phyloP scores from a whole-genome alignment of 495 filamentous ascomycete species.

The Aspergillus carlsbadensis region DNA sequence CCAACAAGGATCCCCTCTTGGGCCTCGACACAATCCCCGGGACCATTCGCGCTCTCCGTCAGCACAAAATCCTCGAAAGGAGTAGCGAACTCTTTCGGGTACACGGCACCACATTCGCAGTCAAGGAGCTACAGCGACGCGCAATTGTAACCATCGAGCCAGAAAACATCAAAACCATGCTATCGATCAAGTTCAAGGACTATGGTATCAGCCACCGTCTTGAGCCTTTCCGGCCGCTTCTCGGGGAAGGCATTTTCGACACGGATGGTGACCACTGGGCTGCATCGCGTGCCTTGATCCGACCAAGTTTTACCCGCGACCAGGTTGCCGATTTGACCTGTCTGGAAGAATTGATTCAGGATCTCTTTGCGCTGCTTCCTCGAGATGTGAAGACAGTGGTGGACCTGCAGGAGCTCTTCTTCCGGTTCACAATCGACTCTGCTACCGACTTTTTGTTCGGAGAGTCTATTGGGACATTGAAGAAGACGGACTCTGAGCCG shows the following conservation, averaged over 20 bases:
- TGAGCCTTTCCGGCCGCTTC: constrained; percentile 33
- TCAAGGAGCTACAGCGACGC: not conserved
- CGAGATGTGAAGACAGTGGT: constrained; percentile 34
- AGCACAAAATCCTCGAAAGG: constrained; percentile 2
- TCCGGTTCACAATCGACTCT: constrained; percentile 54
- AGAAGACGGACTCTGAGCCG: not conserved
- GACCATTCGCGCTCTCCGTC: not conserved
- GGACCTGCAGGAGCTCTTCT: constrained; percentile 54
- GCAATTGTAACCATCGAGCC: constrained; percentile 59
- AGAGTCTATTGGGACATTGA: constrained; percentile 27
- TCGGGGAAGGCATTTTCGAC: constrained; percentile 60
- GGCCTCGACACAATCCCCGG: constrained; percentile 2
- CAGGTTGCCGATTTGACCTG: constrained; percentile 29
- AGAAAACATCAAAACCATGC: constrained; percentile 76
- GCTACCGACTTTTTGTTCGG: constrained; percentile 61
- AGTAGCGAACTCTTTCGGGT: not conserved
- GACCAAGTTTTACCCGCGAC: constrained; percentile 40
- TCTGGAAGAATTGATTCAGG: constrained; percentile 48
- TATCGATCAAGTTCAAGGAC: constrained; percentile 71
- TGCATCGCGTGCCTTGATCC: constrained; percentile 43
- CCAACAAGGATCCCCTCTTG: constrained; percentile 1
- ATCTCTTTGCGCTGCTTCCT: constrained; percentile 38
- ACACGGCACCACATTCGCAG: constrained; percentile 7
- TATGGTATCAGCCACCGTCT: constrained; percentile 42
- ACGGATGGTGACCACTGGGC: constrained; percentile 61